Base-by-base conservation (phyloP, 257 asterid species). In the Parsonsia alboflavescens region DNA sequence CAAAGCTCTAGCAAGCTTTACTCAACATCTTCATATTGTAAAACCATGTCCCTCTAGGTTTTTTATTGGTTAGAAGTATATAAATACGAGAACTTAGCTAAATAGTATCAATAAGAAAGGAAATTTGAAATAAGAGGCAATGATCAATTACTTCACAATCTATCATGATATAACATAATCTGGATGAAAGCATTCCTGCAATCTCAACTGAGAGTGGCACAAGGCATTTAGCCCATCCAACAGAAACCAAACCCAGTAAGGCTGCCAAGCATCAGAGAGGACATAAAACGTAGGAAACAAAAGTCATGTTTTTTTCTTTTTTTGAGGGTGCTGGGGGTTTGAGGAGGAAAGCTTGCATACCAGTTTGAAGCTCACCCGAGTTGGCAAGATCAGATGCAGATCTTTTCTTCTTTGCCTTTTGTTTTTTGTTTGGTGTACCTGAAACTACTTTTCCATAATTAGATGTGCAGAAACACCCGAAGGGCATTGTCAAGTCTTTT, bases 321-420 rank as follows among this genome's bases (percentile, higher is more conserved):
- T 7, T 33, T 33, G 1, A 33, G 39, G 39, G 39, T 1, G 39
- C 2, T 33, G 39, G 39, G 39, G 39, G 39, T 33, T 33, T 33
- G 30, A 28, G 28, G 5, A 45, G 74, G 70, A 53, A 22, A 79
- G 6, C 24, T 58, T n/a, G 26, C 66, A 67, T 73, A 82, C 84
- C 82, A 53, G 76, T 66, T 71, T 79, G 72, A 41, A 57, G 39
- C 17, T 13, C 74, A 70, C 0, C 6, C 8, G 19, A 33, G 12
- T 7, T 26, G 16, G 77, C 81, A 68, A 75, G 39, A 39, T 80
- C 81, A 46, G 87, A 75, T 74, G 87, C 82, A 9, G 73, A 46
- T 21, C 87, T 76, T 66, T 83, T 83, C 58, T 80, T 80, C 50
- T 74, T 77, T 15, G 71, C 46, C 78, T 68, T 83, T 26, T 56